Evolutionary conservation across 2,329 filamentous ascomycete species (phyloP).

Genomic region (Trichothecium roseum): DNA sequence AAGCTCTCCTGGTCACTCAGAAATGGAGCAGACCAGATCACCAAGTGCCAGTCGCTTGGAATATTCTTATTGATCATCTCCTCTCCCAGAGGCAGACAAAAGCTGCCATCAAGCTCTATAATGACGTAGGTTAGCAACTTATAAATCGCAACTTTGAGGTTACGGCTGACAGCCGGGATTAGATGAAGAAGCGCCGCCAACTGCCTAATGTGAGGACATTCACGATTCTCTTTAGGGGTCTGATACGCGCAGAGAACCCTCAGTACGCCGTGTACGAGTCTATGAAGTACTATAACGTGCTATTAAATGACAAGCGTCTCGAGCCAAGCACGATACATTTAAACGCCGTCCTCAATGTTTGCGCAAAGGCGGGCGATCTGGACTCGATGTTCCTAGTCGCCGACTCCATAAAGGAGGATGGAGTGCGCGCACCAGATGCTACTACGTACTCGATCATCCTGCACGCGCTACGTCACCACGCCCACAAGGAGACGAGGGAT

Average conservation of each 20-base stretch:
- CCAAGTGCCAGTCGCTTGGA: slow-evolving; percentile 73
- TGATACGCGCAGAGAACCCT: slow-evolving; percentile 49
- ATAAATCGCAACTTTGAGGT: slow-evolving; percentile 4
- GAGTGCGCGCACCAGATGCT: slow-evolving; percentile 50
- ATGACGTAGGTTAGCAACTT: slow-evolving; percentile 51
- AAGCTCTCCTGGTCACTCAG: slow-evolving; percentile 59
- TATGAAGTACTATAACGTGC: slow-evolving; percentile 65
- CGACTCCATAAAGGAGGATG: slow-evolving; percentile 60
- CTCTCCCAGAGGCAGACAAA: slow-evolving; percentile 50
- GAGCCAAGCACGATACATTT: slow-evolving; percentile 71
- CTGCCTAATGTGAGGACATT: slow-evolving; percentile 74
- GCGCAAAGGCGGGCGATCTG: slow-evolving; percentile 62
- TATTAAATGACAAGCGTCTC: slow-evolving; percentile 53
- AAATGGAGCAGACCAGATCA: slow-evolving; percentile 56
- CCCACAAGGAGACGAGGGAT: slow-evolving; percentile 13
- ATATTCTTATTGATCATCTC: slow-evolving; percentile 66
- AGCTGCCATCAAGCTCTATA: slow-evolving; percentile 70
- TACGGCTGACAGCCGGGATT: slow-evolving; percentile 6
- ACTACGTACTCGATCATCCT: slow-evolving; percentile 76
- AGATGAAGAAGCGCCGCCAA: slow-evolving; percentile 93
- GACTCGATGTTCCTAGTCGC: slow-evolving; percentile 72
- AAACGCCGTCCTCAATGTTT: slow-evolving; percentile 81
- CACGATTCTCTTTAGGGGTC: slow-evolving; percentile 70
- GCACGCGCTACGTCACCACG: slow-evolving; percentile 52
- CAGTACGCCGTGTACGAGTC: slow-evolving; percentile 56